Evolutionary conservation across 1,284 basidiomycete species (phyloP), one percentile per base, ranked within the genome.

Genomic region (Ustilago shanxiensis): DNA sequence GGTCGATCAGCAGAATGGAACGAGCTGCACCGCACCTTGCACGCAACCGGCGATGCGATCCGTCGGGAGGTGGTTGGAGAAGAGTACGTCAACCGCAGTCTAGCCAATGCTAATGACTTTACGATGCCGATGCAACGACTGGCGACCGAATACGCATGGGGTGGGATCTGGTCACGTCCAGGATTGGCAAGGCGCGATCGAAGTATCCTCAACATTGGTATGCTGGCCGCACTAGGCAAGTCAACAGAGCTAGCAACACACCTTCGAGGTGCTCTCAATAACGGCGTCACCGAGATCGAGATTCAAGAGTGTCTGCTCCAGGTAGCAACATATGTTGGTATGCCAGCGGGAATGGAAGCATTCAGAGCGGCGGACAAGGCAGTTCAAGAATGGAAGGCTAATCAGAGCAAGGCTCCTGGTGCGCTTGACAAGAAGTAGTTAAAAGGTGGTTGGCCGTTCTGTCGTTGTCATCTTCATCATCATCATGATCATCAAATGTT

Each of bases 191-290:
- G 61, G 28, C 60, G 73, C 13, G 73, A 76, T 68, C 64, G 73
- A 14, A 72, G 69, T 24, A 65, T 76, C 20, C 65, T 76, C 49
- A 76, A 76, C 59, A 54, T 76, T 14, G 68, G 68, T 56, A 72
- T 76, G 71, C 69, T 78, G 8, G 56, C 62, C 5, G 72, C 72
- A 1, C 60, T 78, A 39, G 64, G 60, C 35, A 66, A 55, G 29
- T 61, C 41, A 53, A 78, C 76, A 18, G 76, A 78, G 26, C 49
- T 78, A 14, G 58, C 53, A 37, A 66, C 59, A 14, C 76, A 78
- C 31, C 45, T 75, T 14, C 67, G 71, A 51, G 76, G 76, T 11
- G 76, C 76, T 3, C 71, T 78, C 33, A 78, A 66, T 62, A 78
- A 78, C 39, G 76, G 76, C 20, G 56, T 78, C 3, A 75, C 66